Evolutionary conservation across 2,329 filamentous ascomycete species (phyloP).

Genomic region (Coleophoma cylindrospora): DNA sequence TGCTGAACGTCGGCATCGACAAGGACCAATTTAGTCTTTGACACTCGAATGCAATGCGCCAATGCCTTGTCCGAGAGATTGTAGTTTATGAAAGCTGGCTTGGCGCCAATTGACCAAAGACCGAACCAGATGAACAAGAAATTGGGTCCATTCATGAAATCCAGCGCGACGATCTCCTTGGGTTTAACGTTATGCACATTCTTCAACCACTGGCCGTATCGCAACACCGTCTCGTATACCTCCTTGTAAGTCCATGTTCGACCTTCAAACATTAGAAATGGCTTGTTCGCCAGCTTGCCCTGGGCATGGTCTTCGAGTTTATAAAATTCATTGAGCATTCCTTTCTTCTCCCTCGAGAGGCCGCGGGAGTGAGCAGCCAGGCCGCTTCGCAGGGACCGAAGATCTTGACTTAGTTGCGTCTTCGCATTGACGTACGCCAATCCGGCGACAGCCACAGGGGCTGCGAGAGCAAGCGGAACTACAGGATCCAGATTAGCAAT

Average conservation of each 20-base stretch:
- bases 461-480: constrained; percentile 50
- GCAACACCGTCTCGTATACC: constrained; percentile 64
- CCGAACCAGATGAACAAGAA: constrained; percentile 74
- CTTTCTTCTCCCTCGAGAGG: constrained; percentile 44
- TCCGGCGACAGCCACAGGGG: constrained; percentile 58
- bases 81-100: constrained; percentile 85
- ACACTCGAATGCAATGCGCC: constrained; percentile 67
- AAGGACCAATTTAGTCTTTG: constrained; percentile 61
- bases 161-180: constrained; percentile 73
- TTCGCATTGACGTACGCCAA: constrained; percentile 78
- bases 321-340: constrained; percentile 71
- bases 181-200: constrained; percentile 56
- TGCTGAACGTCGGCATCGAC: constrained; percentile 58
- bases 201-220: constrained; percentile 73
- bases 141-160: constrained; percentile 76
- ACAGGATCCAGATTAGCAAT: background rate
- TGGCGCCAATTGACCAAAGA: constrained; percentile 77
- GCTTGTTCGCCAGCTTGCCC: constrained; percentile 43
- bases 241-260: constrained; percentile 69
- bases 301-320: constrained; percentile 62
- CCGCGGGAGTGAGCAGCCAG: constrained; percentile 39
- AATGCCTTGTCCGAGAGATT: constrained; percentile 70
- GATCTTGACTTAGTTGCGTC: constrained; percentile 62
- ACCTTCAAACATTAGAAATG: constrained; percentile 66
- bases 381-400: constrained; percentile 49